These are phyloP conservation scores for Xerocomus nothofagi DNA, from an alignment of 1,284 basidiomycete genomes.

Conservation along the genomic window DNA sequence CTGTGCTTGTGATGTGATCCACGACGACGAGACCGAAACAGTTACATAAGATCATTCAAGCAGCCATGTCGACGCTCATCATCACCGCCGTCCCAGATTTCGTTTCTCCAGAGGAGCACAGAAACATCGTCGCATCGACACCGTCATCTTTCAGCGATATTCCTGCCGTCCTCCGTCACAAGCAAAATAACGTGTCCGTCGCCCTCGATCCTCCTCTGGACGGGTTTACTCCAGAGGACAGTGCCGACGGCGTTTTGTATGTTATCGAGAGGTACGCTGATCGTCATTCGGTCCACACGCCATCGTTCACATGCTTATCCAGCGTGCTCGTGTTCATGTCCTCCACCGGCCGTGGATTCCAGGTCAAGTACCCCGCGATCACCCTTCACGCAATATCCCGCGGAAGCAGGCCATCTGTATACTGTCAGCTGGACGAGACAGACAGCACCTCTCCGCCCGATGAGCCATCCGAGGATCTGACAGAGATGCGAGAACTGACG, in stretches of 20 bases:
- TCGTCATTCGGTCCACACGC: conserved; percentile 22
- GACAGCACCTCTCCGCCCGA: conserved; percentile 29
- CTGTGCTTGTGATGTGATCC: conserved; percentile 6
- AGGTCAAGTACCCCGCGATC: conserved; percentile 80
- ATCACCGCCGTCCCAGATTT: conserved; percentile 55
- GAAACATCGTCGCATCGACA: conserved; percentile 65
- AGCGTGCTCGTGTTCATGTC: conserved; percentile 82
- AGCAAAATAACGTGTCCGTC: conserved; percentile 67
- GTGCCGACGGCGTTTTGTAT: conserved; percentile 65
- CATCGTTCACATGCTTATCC: conserved; percentile 20
- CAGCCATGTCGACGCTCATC: conserved; percentile 3
- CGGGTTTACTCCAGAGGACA: conserved; percentile 51
- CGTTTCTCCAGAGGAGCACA: conserved; percentile 71
- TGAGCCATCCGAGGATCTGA: conserved; percentile 36
- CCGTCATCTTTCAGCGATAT: conserved; percentile 81
- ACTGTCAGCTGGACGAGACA: conserved; percentile 85
- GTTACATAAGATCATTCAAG: background rate
- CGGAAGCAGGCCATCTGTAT: conserved; percentile 66
- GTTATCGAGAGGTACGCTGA: conserved; percentile 74
- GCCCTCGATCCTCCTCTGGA: conserved; percentile 66
- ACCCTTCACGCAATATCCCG: conserved; percentile 88
- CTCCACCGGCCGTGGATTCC: conserved; percentile 65
- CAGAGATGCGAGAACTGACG: conserved; percentile 72
- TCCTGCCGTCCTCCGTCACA: conserved; percentile 74
- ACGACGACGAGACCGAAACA: too few species aligned